Conservation (phyloP, 495 filamentous ascomycete genomes). For the Daldinia caldariorum region DNA sequence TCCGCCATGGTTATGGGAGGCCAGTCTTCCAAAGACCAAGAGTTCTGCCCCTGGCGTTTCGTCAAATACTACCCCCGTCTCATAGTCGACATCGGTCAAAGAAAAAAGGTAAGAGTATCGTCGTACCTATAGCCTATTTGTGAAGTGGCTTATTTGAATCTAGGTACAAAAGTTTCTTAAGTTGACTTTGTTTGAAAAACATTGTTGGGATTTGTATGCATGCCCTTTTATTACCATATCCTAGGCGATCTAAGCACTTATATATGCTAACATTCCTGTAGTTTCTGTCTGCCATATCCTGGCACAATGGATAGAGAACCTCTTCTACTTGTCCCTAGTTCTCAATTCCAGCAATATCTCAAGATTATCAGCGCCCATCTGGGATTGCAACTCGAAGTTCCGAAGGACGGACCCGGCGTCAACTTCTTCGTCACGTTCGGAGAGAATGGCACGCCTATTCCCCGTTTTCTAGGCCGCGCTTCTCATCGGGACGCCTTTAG, state of each 20-base stretch:
- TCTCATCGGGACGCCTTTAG: constrained; percentile 49
- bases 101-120: constrained; percentile 51
- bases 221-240: neutral
- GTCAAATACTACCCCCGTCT: constrained; percentile 69
- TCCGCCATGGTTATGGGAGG: constrained; percentile 44
- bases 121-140: neutral
- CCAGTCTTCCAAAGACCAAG: constrained; percentile 20
- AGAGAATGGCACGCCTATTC: constrained; percentile 64
- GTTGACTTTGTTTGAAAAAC: constrained; percentile 63
- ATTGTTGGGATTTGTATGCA: constrained; percentile 85
- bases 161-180: constrained; percentile 66
- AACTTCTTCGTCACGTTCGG: constrained; percentile 68
- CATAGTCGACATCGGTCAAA: constrained; percentile 60
- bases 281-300: constrained; percentile 74
- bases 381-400: constrained; percentile 59
- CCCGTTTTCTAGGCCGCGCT: constrained; percentile 70
- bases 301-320: constrained; percentile 54
- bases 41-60: constrained; percentile 69
- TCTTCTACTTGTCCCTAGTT: constrained; percentile 69
- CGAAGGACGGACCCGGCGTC: constrained; percentile 52
- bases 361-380: constrained; percentile 66
- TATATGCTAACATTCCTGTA: constrained; percentile 44
- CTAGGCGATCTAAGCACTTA: neutral
- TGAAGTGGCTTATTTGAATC: constrained; percentile 40
- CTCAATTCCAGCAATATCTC: constrained; percentile 69